Base-by-base conservation (phyloP, 495 filamentous ascomycete genomes). In the Penicillium longicatenatum region DNA sequence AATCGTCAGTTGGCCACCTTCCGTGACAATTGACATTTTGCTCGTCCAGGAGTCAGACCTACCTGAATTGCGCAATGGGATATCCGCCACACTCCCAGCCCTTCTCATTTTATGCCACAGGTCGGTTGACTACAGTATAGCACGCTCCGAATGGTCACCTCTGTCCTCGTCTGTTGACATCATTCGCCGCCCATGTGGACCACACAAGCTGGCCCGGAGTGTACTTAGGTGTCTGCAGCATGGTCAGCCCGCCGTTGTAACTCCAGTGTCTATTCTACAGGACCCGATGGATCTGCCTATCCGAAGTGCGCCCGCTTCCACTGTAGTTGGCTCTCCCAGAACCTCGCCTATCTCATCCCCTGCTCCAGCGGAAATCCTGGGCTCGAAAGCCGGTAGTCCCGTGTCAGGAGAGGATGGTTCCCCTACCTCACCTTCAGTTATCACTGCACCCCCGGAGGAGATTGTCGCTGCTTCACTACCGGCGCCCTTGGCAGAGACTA, bases 171-270 rank as follows among this genome's bases (percentile, higher is more conserved):
- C 72, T 1, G 71, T 79, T 17, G 73, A 78, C 46, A 73, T 81
- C 30, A 70, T 83, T 19, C 75, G 78, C 22, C 80, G 77, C 35
- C 83, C 83, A 6, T 84, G 79, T 55, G 87, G 86, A 1, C 86
- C 86, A 16, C 79, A 87, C 57, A 89, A 89, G 60, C 63, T 89
- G 30, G 85, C 84, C 9, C 85, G 83, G 9, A 70, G 79, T 70
- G 58, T 78, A 75, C 53, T 72, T 9, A 73, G 67, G 37, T 75
- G 69, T 43, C 46, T 79, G 4, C 64, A 55, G 42, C 55, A 70
- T 29, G 50, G 46, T 12, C 65, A 59, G 26, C 55, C 57, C 9
- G 49, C 57, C 12, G 51, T 24, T n/a, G 62, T 50, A 19, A 59
- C 60, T 11, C 66, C 56, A 11, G 31, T 50, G 26, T 64, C 19